Evolutionary conservation across 805 yeast species (phyloP).

Genomic region (Cyberlindnera meyerae): DNA sequence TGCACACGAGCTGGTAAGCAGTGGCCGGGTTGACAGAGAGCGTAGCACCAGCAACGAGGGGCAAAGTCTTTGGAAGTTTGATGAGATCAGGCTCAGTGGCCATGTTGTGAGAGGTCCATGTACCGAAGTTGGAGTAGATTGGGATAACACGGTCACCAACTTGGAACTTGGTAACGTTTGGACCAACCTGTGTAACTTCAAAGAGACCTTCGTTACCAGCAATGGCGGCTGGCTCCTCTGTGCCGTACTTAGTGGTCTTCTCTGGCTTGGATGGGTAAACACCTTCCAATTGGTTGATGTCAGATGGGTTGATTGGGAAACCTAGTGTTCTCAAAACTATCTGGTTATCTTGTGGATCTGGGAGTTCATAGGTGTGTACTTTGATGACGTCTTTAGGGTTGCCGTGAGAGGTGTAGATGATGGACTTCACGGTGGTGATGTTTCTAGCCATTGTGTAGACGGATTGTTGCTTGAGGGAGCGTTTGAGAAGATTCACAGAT

Average conservation of each 20-base stretch:
- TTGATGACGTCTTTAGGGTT: constrained; percentile 52
- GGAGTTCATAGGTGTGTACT: constrained; percentile 48
- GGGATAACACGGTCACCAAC: constrained; percentile 92
- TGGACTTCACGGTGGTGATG: constrained; percentile 50
- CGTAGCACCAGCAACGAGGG: constrained; percentile 72
- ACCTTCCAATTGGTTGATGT: constrained; percentile 79
- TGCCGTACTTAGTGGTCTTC: constrained; percentile 45
- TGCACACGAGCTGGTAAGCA: constrained; percentile 81
- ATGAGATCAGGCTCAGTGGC: constrained; percentile 49
- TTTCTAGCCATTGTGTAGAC: constrained; percentile 16
- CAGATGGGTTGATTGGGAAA: constrained; percentile 87
- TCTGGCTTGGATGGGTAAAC: constrained; percentile 78
- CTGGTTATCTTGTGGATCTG: constrained; percentile 40
- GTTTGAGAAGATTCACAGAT: constrained; percentile 3
- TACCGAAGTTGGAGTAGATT: constrained; percentile 70
- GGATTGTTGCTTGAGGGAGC: constrained; percentile 1
- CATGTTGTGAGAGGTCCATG: constrained; percentile 84
- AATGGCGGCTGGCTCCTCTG: constrained; percentile 66
- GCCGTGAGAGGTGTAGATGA: constrained; percentile 65
- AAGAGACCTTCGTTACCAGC: constrained; percentile 95
- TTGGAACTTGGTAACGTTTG: constrained; percentile 39
- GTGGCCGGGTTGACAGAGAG: constrained; percentile 89
- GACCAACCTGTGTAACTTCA: constrained; percentile 72
- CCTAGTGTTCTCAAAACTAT: constrained; percentile 69
- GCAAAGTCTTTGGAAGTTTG: constrained; percentile 46